Base-by-base conservation (phyloP, 2,329 filamentous ascomycete species). In the Fusarium sp. region DNA sequence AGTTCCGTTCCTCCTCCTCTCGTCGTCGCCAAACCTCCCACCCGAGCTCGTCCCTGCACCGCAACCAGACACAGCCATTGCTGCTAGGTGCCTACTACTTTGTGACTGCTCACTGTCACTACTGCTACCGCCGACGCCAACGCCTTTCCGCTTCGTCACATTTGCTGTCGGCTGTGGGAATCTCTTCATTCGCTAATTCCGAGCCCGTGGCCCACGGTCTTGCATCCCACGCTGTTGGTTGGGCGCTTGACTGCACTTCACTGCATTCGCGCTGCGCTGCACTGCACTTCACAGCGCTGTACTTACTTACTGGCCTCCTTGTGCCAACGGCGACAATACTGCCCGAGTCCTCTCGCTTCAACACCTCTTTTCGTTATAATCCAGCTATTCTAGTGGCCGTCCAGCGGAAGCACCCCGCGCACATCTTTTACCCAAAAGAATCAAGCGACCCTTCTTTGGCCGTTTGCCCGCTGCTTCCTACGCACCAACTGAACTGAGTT, bases 91-190 rank as follows among this genome's bases (percentile, higher is more conserved):
- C 54, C 40, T 38, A 25, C 54, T 40, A 25, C 54, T 40, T 38
- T 60, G 65, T 63, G 51, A 61, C 56, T 58, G 46, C 58, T 61
- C 55, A 40, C 54, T 59, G 61, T 63, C 62, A 67, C 68, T 53
- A 62, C 67, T 62, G 49, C 69, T 66, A 62, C 72, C 69, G 70
- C 61, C 67, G 40, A 58, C 67, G 62, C 63, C 68, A 55, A 70
- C 71, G 58, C 61, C 67, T 66, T 62, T 67, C 62, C 67, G 65
- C 65, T 55, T 69, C 67, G 61, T 75, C 73, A 75, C 73, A 75
- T 75, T 66, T 70, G 68, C 63, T 64, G 68, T 74, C 66, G 73
- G 73, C 42, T 75, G 73, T 62, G 68, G 61, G 71, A 73, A 75
- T 67, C 71, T 62, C 71, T 68, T 68, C 68, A 75, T 75, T 75